phyloP scores from a whole-genome alignment of 129 eudicot species.

The Ambrosia artemisiifolia region DNA sequence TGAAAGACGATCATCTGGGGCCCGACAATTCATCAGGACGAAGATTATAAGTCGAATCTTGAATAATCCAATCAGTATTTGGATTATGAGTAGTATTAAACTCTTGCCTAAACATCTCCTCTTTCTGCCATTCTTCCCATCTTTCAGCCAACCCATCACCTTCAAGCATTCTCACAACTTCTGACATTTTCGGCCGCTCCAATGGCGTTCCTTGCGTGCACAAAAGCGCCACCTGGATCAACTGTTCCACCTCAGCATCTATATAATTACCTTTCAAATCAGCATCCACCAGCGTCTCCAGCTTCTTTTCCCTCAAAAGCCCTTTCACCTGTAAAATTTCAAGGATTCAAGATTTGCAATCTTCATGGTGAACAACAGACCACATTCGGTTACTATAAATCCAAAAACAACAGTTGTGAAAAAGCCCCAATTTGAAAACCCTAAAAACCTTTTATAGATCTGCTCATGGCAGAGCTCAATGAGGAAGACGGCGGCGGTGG shows the following conservation, averaged over 20 bases:
- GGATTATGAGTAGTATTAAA: constrained; percentile 41
- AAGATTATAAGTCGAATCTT: constrained; percentile 72
- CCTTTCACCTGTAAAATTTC: constrained; percentile 78
- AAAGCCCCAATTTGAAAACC: too few species aligned
- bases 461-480: too few species aligned
- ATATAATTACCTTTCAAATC: constrained; percentile 67
- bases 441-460: too few species aligned
- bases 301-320: constrained; percentile 72
- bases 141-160: constrained; percentile 90
- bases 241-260: constrained; percentile 75
- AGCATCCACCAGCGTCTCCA: constrained; percentile 76
- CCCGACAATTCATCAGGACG: constrained; percentile 81
- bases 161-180: constrained; percentile 91
- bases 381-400: too few species aligned
- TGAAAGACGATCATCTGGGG: constrained; percentile 58
- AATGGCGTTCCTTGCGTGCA: constrained; percentile 77
- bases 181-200: constrained; percentile 95
- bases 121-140: constrained; percentile 98
- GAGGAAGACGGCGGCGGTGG: too few species aligned
- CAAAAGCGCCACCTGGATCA: constrained; percentile 83
- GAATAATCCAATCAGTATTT: constrained; percentile 63
- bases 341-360: neutral
- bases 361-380: too few species aligned
- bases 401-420: too few species aligned
- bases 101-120: constrained; percentile 75